phyloP scores from a whole-genome alignment of 2,329 filamentous ascomycete genomes.

The Hortaea sp. region DNA sequence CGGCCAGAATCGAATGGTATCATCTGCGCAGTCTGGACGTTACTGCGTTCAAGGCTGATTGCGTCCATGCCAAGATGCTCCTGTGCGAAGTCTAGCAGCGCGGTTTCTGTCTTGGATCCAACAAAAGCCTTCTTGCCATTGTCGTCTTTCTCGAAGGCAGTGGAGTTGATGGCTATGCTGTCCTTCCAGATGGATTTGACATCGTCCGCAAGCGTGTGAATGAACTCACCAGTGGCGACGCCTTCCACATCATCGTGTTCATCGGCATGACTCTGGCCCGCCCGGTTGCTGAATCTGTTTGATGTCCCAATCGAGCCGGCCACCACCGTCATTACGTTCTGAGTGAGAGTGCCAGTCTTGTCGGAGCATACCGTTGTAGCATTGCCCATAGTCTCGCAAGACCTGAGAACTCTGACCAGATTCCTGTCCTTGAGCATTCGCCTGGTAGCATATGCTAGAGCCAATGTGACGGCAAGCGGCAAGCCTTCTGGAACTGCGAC shows the following conservation, averaged over 20 bases:
- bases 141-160: constrained; percentile 57
- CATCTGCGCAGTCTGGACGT: constrained; percentile 48
- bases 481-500: constrained; percentile 60
- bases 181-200: constrained; percentile 50
- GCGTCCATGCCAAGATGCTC: constrained; percentile 56
- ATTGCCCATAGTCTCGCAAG: constrained; percentile 64
- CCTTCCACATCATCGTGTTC: constrained; percentile 34
- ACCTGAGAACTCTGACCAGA: constrained; percentile 55
- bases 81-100: constrained; percentile 58
- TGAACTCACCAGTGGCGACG: constrained; percentile 45
- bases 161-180: constrained; percentile 59
- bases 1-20: constrained; percentile 53
- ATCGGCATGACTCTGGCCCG: constrained; percentile 16
- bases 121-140: constrained; percentile 53
- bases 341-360: constrained; percentile 65
- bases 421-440: constrained; percentile 62
- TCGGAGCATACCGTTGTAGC: constrained; percentile 70
- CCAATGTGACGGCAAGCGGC: constrained; percentile 57
- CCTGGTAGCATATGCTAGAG: constrained; percentile 57
- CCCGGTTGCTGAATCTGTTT: constrained; percentile 44
- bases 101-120: constrained; percentile 70
- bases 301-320: constrained; percentile 56
- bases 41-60: constrained; percentile 51
- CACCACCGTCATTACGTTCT: constrained; percentile 68
- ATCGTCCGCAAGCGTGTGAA: constrained; percentile 40